Conservation (phyloP, 169 alveolate species). For the Plasmodium vivax region DNA sequence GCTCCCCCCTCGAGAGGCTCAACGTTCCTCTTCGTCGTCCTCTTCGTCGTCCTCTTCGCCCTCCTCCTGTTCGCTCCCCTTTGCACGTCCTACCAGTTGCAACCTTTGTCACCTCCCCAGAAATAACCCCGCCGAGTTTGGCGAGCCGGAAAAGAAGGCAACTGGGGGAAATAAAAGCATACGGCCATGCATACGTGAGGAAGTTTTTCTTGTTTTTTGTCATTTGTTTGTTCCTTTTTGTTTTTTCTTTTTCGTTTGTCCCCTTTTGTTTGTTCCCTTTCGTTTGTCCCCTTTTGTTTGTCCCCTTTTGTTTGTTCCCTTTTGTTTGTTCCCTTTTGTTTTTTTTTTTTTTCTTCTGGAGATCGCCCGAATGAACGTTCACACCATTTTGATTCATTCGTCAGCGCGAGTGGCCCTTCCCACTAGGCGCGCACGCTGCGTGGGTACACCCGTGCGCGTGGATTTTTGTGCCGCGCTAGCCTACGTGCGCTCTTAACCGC, state of each 20-base stretch:
- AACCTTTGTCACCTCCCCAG: not conserved
- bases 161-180: not conserved
- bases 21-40: not conserved
- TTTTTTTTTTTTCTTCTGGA: not conserved
- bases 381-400: not conserved
- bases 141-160: not conserved
- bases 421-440: not conserved
- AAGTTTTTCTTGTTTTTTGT: not conserved
- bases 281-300: too few relatives aligned
- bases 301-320: not conserved
- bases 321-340: too few relatives aligned
- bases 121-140: not conserved
- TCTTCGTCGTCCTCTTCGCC: not conserved
- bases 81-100: not conserved
- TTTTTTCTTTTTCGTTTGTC: too few relatives aligned
- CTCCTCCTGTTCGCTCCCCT: not conserved
- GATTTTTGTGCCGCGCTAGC: not conserved
- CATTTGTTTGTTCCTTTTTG: too few relatives aligned
- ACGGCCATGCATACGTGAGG: not conserved
- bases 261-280: too few relatives aligned
- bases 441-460: too few relatives aligned
- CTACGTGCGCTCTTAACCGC: not conserved
- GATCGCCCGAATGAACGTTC: not conserved
- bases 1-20: not conserved
- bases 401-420: not conserved